Percentiles rank a stretch among this genome's conserved stretches.
phyloP scores from a whole-genome alignment of 78 protist genomes.

The Bodo saltans region DNA sequence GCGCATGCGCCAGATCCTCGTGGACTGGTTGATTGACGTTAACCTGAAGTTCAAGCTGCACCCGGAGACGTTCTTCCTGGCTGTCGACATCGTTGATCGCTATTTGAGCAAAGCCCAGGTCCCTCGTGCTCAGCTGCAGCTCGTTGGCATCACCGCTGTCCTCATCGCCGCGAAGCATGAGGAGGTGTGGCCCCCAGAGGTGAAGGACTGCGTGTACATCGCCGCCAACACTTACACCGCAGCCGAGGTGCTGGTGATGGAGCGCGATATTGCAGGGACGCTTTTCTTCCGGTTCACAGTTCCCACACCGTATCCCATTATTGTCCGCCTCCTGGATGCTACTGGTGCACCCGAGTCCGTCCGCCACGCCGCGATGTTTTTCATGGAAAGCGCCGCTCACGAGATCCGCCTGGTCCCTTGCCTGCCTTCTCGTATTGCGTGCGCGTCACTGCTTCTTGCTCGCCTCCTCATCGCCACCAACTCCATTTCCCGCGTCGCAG shows the following conservation, averaged over 20 bases:
- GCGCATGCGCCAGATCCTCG: slow-evolving; percentile 68
- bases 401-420: too few species aligned
- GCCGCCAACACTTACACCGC: slow-evolving; percentile 40
- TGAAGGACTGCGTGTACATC: slow-evolving; percentile 49
- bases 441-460: too few species aligned
- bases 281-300: slow-evolving; percentile 36
- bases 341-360: too few species aligned
- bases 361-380: too few species aligned
- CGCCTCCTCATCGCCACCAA: too few species aligned
- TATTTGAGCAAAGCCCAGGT: slow-evolving; percentile 54
- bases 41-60: slow-evolving; percentile 54
- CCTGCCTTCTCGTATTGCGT: too few species aligned
- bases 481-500: too few species aligned
- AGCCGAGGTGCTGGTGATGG: slow-evolving; percentile 23
- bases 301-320: neutral
- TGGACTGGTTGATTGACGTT: slow-evolving; percentile 82
- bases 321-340: neutral
- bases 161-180: slow-evolving; percentile 62
- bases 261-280: slow-evolving; percentile 5
- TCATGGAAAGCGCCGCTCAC: too few species aligned
- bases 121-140: slow-evolving; percentile 68
- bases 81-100: slow-evolving; percentile 86
- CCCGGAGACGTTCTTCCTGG: slow-evolving; percentile 71
- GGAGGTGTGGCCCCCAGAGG: slow-evolving; percentile 42
- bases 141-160: slow-evolving; percentile 67